Percentiles rank a stretch among this genome's conserved stretches.
These are phyloP conservation scores for Penstemon newberryi DNA, from an alignment of 257 asterid species.

Conservation along the genomic window DNA sequence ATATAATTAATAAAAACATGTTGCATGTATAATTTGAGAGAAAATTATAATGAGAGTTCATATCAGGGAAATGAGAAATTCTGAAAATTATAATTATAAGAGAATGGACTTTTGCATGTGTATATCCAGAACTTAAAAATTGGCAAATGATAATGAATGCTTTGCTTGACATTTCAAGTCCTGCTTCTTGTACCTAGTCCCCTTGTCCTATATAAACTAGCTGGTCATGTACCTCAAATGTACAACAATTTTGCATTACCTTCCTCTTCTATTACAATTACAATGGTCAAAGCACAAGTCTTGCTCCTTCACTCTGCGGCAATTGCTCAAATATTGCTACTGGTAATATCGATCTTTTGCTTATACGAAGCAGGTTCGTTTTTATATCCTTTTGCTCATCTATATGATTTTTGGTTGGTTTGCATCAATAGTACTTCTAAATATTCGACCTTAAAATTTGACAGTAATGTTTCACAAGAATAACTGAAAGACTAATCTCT, in stretches of 20 bases:
- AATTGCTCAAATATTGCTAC: conserved; percentile 10
- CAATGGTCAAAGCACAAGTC: conserved; percentile 25
- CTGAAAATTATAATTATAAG: too few species aligned
- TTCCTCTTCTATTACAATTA: neutral
- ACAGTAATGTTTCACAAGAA: neutral
- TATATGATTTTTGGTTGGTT: neutral
- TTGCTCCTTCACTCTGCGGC: neutral
- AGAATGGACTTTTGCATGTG: too few species aligned
- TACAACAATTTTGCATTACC: neutral
- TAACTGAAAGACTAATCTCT: neutral
- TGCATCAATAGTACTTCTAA: neutral
- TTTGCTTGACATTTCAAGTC: too few species aligned
- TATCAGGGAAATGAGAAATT: too few species aligned
- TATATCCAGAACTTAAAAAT: neutral
- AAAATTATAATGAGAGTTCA: too few species aligned
- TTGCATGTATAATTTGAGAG: too few species aligned
- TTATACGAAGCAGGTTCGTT: conserved; percentile 28
- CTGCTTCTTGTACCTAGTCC: neutral
- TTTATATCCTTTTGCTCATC: neutral
- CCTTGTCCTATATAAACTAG: neutral
- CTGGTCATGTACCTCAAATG: neutral
- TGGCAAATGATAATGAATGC: neutral
- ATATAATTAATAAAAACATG: too few species aligned
- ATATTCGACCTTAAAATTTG: too few species aligned
- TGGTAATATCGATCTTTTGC: neutral